Base-by-base conservation (phyloP, 495 filamentous ascomycete genomes). In the Hypoxylon crocopeplum region DNA sequence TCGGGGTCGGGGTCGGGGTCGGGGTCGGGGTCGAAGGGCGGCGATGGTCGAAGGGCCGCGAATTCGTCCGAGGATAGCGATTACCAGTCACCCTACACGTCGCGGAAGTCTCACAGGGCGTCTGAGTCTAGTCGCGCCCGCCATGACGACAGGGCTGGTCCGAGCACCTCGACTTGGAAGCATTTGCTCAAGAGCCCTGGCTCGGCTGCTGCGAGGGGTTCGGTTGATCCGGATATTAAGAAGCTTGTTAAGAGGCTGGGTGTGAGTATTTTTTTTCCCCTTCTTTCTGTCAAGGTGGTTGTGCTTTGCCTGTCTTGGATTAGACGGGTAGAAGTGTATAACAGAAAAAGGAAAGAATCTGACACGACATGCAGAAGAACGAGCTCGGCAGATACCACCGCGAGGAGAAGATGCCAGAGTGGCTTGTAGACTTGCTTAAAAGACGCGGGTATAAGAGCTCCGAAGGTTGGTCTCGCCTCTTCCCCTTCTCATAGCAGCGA, bases 331-430 rank as follows among this genome's bases (percentile, higher is more conserved):
- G 7, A 11, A 34, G 32, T 34, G 7, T 6, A 12, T 34, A 34
- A 13, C n/a, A 46, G 29, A 62, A 58, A 25, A 48, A 49, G 22
- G 40, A 47, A 40, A 33, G 25, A 46, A 42, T 24, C 40, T 56
- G 45, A 61, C 30, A 37, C 20, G 39, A 44, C 45, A n/a, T 53
- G 7, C 56, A 64, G 52, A 68, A 79, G 76, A 72, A 74, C 61
- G 90, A 97, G 64, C 79, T 98, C 29, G 94, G 94, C 0, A 90
- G 88, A 10, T 85, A 94, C 76, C 90, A 92, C 5, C 83, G 91
- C 67, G 94, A 98, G 70, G 86, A 88, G 30, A 82, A 84, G 56
- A 98, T 98, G 94, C 94, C 94, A 1, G 75, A 76, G 7, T 89
- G 88, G 86, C 82, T 98, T 6, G 80, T 82, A 7, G 78, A 80